Evolutionary conservation across 768 basidiomycete species (phyloP), one percentile per base, ranked within the genome.

Genomic region (Tricholoma matsutake): DNA sequence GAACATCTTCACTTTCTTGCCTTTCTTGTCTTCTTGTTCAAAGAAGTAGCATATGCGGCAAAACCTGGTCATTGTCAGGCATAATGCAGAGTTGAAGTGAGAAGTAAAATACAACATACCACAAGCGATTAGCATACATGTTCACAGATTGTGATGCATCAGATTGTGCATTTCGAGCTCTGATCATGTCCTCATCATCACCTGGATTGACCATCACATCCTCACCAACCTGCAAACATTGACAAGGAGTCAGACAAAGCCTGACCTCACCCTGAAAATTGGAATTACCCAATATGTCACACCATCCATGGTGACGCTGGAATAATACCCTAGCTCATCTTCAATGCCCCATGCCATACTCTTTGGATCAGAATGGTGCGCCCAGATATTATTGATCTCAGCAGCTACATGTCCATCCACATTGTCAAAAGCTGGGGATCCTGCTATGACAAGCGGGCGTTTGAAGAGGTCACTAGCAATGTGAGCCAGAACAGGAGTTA

Each of bases 41-140:
- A 81, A 87, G 59, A 92, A 82, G 64, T 86, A 88, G 3, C 77
- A 78, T 43, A 91, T 87, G n/a, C 76, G 79, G 54, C 83, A 83
- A 66, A 92, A 92, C 90, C 90, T 92, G 45, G 4, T 1, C 8
- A 51, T n/a, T 28, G 52, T 32, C 13, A 41, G 49, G 32, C 18
- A 58, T 41, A 8, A 45, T 2, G 6, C 37, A 34, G 53, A 57
- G 11, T 51, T 25, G 18, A 14, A 18, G 22, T 22, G 18, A 14
- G 18, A 25, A 22, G 7, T 29, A 60, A 52, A n/a, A 8, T 45
- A n/a, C n/a, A 4, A 64, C 79, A 54, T 70, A 89, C 90, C 90
- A 92, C 47, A 79, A 77, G 14, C 69, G 72, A 60, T 88, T 86
- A 20, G 82, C 87, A 39, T 85, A 79, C 3, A 72, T 69, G 62